A percentile compares a stretch with the other conserved stretches of the same genome.
Evolutionary conservation across 257 asterid genomes (phyloP).

Genomic region (Gardenia jasminoides): DNA sequence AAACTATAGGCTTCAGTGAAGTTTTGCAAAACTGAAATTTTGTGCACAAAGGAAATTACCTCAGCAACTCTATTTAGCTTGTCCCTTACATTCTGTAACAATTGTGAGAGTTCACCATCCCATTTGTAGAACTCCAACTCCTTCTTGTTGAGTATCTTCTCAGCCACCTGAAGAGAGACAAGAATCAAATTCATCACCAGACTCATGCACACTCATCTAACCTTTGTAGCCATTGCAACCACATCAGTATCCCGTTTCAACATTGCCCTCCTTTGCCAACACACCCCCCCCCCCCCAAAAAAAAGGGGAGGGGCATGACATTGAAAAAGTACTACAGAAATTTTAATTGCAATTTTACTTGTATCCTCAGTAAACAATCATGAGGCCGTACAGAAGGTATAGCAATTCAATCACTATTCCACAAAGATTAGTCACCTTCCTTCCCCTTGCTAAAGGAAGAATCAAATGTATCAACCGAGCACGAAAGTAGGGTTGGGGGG

Average conservation of each 20-base stretch:
- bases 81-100: constrained; percentile 77
- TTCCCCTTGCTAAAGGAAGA: neutral
- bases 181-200: neutral
- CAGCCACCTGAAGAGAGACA: constrained; percentile 57
- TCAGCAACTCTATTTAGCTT: constrained; percentile 79
- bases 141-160: constrained; percentile 58
- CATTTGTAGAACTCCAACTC: constrained; percentile 94
- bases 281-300: no score
- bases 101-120: constrained; percentile 82
- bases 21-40: neutral
- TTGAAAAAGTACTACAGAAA: neutral
- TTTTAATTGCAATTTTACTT: neutral
- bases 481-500: neutral
- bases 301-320: neutral
- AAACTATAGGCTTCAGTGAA: neutral
- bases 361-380: no score
- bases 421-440: neutral
- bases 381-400: neutral
- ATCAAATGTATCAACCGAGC: neutral
- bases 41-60: constrained; percentile 41
- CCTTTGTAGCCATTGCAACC: neutral
- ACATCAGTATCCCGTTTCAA: neutral
- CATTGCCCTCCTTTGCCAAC: neutral
- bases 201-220: neutral
- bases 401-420: neutral